These are phyloP conservation scores for Fusarium oligoseptatum DNA, from an alignment of 2,329 filamentous ascomycete genomes.

Conservation along the genomic window DNA sequence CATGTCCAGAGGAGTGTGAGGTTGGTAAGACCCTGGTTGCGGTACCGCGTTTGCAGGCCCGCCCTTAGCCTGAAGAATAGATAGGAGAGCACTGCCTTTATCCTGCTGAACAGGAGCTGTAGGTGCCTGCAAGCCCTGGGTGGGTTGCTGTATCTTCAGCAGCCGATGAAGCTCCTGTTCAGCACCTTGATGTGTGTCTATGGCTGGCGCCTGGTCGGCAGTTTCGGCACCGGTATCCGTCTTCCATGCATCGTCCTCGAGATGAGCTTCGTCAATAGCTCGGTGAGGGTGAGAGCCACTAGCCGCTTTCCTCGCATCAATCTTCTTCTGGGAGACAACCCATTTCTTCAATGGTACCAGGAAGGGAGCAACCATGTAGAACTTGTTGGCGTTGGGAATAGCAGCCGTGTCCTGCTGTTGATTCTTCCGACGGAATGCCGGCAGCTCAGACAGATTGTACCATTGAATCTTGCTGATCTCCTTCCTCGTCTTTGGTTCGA, in stretches of 20 bases:
- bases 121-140: constrained; percentile 60
- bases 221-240: constrained; percentile 51
- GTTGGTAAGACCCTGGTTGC: constrained; percentile 48
- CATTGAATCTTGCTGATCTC: constrained; percentile 98
- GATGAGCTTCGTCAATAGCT: constrained; percentile 66
- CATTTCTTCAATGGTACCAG: constrained; percentile 87
- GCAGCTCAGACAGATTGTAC: constrained; percentile 91
- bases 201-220: constrained; percentile 52
- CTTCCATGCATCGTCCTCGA: constrained; percentile 72
- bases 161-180: constrained; percentile 67
- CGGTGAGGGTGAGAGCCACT: constrained; percentile 58
- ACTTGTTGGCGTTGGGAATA: constrained; percentile 80
- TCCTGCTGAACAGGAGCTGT: constrained; percentile 51
- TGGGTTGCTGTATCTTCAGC: constrained; percentile 67
- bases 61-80: constrained; percentile 61
- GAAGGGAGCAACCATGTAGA: constrained; percentile 98
- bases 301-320: constrained; percentile 66
- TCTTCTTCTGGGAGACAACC: constrained; percentile 86
- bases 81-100: constrained; percentile 66
- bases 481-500: constrained; percentile 92
- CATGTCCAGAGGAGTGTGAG: constrained; percentile 69
- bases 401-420: constrained; percentile 68
- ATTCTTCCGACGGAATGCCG: constrained; percentile 81
- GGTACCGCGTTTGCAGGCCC: constrained; percentile 24
- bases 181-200: constrained; percentile 64